Evolutionary conservation across 495 filamentous ascomycete species (phyloP).

Genomic region (Daldinia caldariorum): DNA sequence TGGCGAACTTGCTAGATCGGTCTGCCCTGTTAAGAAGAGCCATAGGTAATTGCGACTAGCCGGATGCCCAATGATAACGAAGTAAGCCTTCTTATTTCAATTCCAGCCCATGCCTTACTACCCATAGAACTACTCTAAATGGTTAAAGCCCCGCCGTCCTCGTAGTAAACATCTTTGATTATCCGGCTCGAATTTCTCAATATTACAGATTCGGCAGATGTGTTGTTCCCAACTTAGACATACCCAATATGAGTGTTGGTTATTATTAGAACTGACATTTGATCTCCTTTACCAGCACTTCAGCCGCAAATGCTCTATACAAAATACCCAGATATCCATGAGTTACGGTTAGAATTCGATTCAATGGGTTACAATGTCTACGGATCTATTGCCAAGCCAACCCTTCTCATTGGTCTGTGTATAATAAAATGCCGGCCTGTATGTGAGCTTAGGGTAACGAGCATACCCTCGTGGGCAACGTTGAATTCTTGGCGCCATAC

Average conservation of each 20-base stretch:
- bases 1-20: neutral
- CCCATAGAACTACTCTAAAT: constrained; percentile 8
- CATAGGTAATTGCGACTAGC: constrained; percentile 4
- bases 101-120: constrained; percentile 4
- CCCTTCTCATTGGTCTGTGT: neutral
- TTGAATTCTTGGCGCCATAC: constrained; percentile 28
- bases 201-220: constrained; percentile 6
- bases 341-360: constrained; percentile 15
- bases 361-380: constrained; percentile 8
- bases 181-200: neutral
- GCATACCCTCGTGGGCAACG: constrained; percentile 20
- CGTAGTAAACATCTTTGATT: constrained; percentile 11
- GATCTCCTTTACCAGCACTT: constrained; percentile 9
- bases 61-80: constrained; percentile 10
- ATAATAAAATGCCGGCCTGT: neutral
- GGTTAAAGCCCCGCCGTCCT: constrained; percentile 9
- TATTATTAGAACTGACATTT: constrained; percentile 25
- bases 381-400: constrained; percentile 2
- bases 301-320: constrained; percentile 27
- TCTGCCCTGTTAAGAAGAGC: constrained; percentile 1
- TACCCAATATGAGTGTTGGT: constrained; percentile 9
- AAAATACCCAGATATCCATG: constrained; percentile 17
- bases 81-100: neutral
- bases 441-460: constrained; percentile 3
- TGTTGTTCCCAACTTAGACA: constrained; percentile 7